Percentiles rank a stretch among this genome's conserved stretches.
These are phyloP conservation scores for Prunus yedoensis DNA, from an alignment of 331 rosid species.

Conservation along the genomic window DNA sequence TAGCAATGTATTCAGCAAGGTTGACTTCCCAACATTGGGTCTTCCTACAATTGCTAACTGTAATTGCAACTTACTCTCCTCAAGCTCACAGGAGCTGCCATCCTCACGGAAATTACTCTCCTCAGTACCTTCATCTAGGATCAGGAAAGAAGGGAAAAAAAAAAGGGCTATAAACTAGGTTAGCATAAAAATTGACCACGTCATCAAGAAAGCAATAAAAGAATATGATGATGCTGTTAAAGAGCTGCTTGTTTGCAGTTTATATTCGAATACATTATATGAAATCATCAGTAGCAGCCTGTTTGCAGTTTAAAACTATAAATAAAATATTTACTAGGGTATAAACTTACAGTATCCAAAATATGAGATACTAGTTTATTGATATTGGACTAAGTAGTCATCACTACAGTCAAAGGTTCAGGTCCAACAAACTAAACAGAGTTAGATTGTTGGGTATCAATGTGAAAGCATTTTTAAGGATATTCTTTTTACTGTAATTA, in stretches of 20 bases:
- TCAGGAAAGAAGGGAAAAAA: background rate
- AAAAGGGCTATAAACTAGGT: background rate
- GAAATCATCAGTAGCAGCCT: background rate
- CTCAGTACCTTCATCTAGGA: conserved; percentile 44
- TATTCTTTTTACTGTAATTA: background rate
- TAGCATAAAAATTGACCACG: background rate
- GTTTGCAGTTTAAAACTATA: background rate
- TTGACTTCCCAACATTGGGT: conserved; percentile 96
- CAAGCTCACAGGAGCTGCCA: conserved; percentile 37
- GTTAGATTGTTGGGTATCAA: background rate
- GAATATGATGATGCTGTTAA: background rate
- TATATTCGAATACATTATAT: background rate
- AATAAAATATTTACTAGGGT: background rate
- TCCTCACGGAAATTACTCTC: conserved; percentile 26
- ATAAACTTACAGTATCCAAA: background rate
- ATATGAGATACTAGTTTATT: background rate
- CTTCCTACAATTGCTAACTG: conserved; percentile 97
- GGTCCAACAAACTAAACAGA: background rate
- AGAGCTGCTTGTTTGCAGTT: background rate
- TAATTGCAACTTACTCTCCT: conserved; percentile 66
- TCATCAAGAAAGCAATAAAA: background rate
- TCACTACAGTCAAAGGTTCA: background rate
- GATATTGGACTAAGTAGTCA: background rate
- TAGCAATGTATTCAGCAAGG: conserved; percentile 74
- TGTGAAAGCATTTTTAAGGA: background rate